Evolutionary conservation across 805 yeast genomes (phyloP).

Genomic region (Maudiozyma barnettii): DNA sequence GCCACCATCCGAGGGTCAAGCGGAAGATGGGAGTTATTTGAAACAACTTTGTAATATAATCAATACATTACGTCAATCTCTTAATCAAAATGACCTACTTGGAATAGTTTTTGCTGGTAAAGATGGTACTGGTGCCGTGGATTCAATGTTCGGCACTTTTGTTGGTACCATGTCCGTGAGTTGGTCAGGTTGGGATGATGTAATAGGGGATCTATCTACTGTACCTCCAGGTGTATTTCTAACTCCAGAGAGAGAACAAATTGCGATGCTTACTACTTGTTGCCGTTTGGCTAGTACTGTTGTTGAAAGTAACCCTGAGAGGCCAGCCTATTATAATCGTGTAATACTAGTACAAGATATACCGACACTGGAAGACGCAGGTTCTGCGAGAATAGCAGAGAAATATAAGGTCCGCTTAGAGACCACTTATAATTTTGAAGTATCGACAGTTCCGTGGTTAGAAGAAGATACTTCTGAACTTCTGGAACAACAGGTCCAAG

Average conservation of each 20-base stretch:
- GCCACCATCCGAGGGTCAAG: conserved; percentile 11
- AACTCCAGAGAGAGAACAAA: conserved; percentile 10
- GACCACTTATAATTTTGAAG: not conserved
- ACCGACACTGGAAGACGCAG: not conserved
- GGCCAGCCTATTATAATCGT: not conserved
- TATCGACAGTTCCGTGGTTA: not conserved
- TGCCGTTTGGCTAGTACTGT: conserved; percentile 12
- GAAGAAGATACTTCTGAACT: not conserved
- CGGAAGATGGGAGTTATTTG: conserved; percentile 26
- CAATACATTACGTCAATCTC: not conserved
- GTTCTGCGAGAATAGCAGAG: not conserved
- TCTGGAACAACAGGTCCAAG: conserved; percentile 1
- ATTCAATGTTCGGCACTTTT: conserved; percentile 32
- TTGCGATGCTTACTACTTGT: conserved; percentile 18
- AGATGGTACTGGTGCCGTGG: conserved; percentile 31
- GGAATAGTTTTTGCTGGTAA: conserved; percentile 42
- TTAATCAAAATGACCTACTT: conserved; percentile 34
- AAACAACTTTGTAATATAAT: conserved; percentile 14
- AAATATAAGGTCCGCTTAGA: not conserved
- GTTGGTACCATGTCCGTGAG: conserved; percentile 36
- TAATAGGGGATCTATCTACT: conserved; percentile 10
- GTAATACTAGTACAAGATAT: not conserved
- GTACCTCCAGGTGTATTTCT: conserved; percentile 8
- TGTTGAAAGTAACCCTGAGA: not conserved
- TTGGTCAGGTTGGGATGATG: conserved; percentile 44